A percentile compares a stretch with the other conserved stretches of the same genome.
Evolutionary conservation across 371 early-diverging fungal genomes (phyloP).

Genomic region (Parasitella parasitica): DNA sequence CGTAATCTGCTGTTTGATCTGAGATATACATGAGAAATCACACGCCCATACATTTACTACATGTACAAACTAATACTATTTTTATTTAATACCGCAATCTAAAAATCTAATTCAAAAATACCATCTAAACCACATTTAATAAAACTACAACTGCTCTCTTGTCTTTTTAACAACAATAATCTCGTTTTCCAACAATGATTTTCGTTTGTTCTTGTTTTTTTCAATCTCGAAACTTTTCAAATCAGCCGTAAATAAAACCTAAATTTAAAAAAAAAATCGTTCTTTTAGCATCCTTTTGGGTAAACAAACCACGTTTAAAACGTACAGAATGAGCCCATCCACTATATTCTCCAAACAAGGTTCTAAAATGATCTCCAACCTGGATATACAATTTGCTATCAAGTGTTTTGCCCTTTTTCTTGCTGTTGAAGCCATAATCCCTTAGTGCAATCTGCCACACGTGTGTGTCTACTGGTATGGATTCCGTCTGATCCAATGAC

Average conservation of each 20-base stretch:
- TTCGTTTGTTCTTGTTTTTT: background rate
- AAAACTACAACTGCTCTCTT: background rate
- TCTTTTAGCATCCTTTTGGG: background rate
- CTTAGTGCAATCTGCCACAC: constrained; percentile 85
- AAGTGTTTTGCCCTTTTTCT: constrained; percentile 58
- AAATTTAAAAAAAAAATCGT: background rate
- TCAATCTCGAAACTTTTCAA: constrained; percentile 32
- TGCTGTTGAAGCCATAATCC: constrained; percentile 68
- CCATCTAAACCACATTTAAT: background rate
- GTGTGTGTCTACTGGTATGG: constrained; percentile 97
- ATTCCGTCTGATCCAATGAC: constrained; percentile 76
- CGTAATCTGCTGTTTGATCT: background rate
- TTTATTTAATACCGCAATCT: background rate
- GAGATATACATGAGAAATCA: background rate
- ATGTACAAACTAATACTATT: background rate
- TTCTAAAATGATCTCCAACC: constrained; percentile 73
- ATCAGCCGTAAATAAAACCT: constrained; percentile 59
- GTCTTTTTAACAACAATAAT: background rate
- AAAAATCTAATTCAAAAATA: too few relatives aligned
- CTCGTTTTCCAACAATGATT: background rate
- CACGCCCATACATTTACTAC: background rate
- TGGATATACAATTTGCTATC: constrained; percentile 65
- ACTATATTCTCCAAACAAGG: constrained; percentile 79
- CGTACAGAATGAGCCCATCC: constrained; percentile 95
- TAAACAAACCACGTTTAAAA: background rate